These are phyloP conservation scores for Calonectria hawksworthii DNA, from an alignment of 2,329 filamentous ascomycete genomes.

Conservation along the genomic window DNA sequence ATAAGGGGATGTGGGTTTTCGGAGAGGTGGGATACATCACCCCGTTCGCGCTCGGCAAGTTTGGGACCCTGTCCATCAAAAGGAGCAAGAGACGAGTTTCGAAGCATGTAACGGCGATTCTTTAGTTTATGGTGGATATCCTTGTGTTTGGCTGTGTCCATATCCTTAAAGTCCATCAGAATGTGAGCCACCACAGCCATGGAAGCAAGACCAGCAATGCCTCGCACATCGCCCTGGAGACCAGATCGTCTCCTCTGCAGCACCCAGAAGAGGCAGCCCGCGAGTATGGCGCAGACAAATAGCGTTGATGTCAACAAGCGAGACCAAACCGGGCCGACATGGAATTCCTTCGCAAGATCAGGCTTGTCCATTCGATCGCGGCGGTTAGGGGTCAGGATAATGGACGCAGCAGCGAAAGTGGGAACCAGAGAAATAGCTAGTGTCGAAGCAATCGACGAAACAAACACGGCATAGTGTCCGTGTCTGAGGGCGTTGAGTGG, in stretches of 20 bases:
- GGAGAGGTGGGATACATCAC: constrained; percentile 63
- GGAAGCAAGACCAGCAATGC: constrained; percentile 80
- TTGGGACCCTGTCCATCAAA: constrained; percentile 65
- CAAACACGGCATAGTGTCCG: constrained; percentile 76
- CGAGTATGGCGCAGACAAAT: constrained; percentile 69
- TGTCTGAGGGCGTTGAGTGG: constrained; percentile 74
- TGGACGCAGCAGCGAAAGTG: constrained; percentile 74
- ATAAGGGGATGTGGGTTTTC: constrained; percentile 78
- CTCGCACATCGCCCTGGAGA: constrained; percentile 76
- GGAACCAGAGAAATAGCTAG: constrained; percentile 78
- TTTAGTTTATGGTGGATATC: constrained; percentile 79
- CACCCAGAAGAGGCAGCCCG: constrained; percentile 70
- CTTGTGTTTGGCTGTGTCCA: constrained; percentile 76
- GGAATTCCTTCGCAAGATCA: constrained; percentile 64
- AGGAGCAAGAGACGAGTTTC: constrained; percentile 79
- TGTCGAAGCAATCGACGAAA: constrained; percentile 75
- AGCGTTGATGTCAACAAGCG: constrained; percentile 71
- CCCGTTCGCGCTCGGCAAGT: constrained; percentile 60
- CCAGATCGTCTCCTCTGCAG: constrained; percentile 75
- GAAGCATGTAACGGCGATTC: constrained; percentile 75
- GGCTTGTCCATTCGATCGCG: constrained; percentile 58
- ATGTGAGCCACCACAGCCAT: constrained; percentile 83
- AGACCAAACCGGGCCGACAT: constrained; percentile 71
- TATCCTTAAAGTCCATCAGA: constrained; percentile 79
- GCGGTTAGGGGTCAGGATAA: constrained; percentile 69